Evolutionary conservation across 768 basidiomycete genomes (phyloP).

Genomic region (Tricholoma hemisulphureum): DNA sequence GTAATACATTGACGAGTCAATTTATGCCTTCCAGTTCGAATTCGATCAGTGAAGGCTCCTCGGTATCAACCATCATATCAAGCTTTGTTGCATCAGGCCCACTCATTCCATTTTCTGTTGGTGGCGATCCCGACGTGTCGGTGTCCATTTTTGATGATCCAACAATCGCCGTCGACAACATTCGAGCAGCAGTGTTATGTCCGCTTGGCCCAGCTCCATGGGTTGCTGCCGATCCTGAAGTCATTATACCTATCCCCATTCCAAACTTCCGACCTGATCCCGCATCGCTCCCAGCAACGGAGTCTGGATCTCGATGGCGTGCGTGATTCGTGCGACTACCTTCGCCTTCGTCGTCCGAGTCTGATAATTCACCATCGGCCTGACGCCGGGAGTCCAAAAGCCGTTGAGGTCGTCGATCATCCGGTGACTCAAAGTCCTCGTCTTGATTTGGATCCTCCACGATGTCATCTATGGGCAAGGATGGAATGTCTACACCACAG

Average conservation of each 20-base stretch:
- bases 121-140: conserved; percentile 33
- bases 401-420: conserved; percentile 73
- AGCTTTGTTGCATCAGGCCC: conserved; percentile 5
- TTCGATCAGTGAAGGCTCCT: conserved; percentile 12
- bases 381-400: conserved; percentile 81
- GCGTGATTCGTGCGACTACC: conserved; percentile 76
- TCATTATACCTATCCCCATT: conserved; percentile 70
- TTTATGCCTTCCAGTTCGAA: not conserved
- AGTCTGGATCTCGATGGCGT: conserved; percentile 54
- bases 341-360: conserved; percentile 97
- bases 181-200: conserved; percentile 52
- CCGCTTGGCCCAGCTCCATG: conserved; percentile 79
- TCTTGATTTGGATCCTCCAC: conserved; percentile 80
- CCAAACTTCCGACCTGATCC: conserved; percentile 56
- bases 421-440: conserved; percentile 76
- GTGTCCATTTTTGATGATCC: conserved; percentile 40
- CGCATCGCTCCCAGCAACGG: conserved; percentile 43
- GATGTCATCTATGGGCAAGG: conserved; percentile 79
- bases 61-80: conserved; percentile 24
- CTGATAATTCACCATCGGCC: conserved; percentile 86
- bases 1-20: not conserved
- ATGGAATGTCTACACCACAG: conserved; percentile 66
- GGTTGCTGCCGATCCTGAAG: conserved; percentile 49
- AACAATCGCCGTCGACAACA: conserved; percentile 33
- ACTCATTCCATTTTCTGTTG: conserved; percentile 25